phyloP scores from a whole-genome alignment of 306 rosid species.

The Cucurbita maxima region DNA sequence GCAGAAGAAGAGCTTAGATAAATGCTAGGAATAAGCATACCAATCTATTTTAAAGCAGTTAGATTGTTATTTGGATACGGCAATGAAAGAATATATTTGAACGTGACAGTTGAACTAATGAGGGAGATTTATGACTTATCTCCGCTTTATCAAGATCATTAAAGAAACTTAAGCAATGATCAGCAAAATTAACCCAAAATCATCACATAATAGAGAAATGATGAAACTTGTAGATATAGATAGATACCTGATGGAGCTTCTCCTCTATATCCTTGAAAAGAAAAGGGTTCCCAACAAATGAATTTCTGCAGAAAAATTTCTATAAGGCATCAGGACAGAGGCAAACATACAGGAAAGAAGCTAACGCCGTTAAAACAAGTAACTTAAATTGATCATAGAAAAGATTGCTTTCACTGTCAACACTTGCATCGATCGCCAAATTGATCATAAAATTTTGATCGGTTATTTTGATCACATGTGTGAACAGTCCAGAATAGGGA shows the following conservation, averaged over 20 bases:
- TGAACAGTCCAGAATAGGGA: neutral
- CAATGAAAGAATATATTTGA: neutral
- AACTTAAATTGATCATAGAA: neutral
- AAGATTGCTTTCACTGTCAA: neutral
- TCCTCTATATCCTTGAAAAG: conserved; percentile 75
- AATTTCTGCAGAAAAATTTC: conserved; percentile 51
- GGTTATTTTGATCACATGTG: neutral
- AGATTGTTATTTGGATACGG: neutral
- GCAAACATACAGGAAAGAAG: conserved; percentile 4
- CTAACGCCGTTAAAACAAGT: neutral
- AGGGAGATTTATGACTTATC: neutral
- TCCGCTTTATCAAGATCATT: neutral
- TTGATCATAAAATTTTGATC: neutral
- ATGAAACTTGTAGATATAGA: conserved; percentile 14
- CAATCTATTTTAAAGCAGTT: neutral
- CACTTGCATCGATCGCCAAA: neutral
- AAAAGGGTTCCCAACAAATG: conserved; percentile 82
- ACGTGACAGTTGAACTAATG: neutral
- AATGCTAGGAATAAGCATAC: neutral
- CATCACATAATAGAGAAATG: conserved; percentile 12
- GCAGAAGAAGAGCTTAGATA: neutral
- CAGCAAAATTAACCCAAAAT: neutral
- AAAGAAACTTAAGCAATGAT: conserved; percentile 5
- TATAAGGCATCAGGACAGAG: conserved; percentile 3
- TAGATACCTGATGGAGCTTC: conserved; percentile 63